Conservation (phyloP, 768 basidiomycete species). For the Lanmaoa pseudosensibilis region DNA sequence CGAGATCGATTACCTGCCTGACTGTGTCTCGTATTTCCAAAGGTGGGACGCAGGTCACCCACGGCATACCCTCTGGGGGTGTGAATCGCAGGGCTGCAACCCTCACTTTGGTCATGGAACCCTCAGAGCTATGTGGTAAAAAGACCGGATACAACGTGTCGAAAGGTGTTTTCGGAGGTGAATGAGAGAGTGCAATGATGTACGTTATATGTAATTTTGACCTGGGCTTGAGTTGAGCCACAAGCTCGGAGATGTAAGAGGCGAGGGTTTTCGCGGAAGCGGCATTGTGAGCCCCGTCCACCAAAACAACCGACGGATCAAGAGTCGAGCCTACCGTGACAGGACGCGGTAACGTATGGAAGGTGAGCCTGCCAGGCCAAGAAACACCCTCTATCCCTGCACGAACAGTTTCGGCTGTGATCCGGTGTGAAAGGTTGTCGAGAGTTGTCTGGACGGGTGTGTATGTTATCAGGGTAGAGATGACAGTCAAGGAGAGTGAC, state of each 20-base stretch:
- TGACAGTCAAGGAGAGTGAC: conserved; percentile 60
- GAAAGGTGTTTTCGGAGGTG: conserved; percentile 78
- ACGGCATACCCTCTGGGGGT: conserved; percentile 90
- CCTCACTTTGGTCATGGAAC: conserved; percentile 34
- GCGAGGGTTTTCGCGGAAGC: conserved; percentile 71
- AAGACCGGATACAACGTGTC: conserved; percentile 74
- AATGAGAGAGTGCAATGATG: conserved; percentile 80
- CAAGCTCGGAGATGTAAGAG: conserved; percentile 50
- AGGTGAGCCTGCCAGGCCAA: conserved; percentile 89
- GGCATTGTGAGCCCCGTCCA: conserved; percentile 93
- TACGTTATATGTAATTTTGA: conserved; percentile 54
- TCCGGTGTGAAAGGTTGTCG: conserved; percentile 14
- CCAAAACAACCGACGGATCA: conserved; percentile 51
- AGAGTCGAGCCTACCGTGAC: conserved; percentile 12
- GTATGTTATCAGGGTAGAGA: conserved; percentile 56
- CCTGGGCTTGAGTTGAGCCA: conserved; percentile 21
- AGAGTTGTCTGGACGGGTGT: conserved; percentile 29
- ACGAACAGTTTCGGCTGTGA: conserved; percentile 52
- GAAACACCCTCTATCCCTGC: conserved; percentile 56
- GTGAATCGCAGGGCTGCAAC: conserved; percentile 66
- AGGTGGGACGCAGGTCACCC: conserved; percentile 70
- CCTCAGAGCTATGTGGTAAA: conserved; percentile 34
- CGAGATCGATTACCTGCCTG: conserved; percentile 37
- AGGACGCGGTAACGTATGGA: conserved; percentile 41
- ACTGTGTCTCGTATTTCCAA: conserved; percentile 51